These are phyloP conservation scores for Kuraishia floccosa DNA, from an alignment of 805 yeast genomes.

Conservation along the genomic window DNA sequence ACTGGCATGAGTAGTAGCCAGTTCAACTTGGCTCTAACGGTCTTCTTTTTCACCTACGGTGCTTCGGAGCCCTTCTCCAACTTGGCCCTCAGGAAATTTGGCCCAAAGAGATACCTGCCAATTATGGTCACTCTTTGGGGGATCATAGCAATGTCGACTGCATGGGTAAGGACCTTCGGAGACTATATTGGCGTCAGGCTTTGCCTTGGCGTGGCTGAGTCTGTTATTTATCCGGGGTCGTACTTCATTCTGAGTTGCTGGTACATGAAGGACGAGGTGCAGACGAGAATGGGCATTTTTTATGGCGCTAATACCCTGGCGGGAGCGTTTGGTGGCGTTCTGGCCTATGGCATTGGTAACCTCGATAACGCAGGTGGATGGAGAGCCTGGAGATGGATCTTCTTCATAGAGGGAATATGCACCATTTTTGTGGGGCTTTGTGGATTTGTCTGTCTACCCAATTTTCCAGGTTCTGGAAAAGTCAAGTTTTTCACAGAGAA, in stretches of 20 bases:
- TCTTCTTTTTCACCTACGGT: slow-evolving; percentile 27
- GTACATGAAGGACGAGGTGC: slow-evolving; percentile 24
- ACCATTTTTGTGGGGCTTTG: slow-evolving; percentile 14
- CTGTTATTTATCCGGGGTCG: slow-evolving; percentile 32
- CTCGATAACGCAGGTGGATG: slow-evolving; percentile 21
- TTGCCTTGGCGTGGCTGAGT: slow-evolving; percentile 27
- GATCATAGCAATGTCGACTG: slow-evolving; percentile 21
- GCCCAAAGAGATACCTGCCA: slow-evolving; percentile 26
- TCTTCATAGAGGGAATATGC: slow-evolving; percentile 32
- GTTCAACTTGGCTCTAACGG: slow-evolving; percentile 27
- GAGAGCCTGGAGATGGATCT: slow-evolving; percentile 41
- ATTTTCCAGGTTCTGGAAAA: slow-evolving; percentile 14
- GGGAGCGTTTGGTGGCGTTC: slow-evolving; percentile 25
- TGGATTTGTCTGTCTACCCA: slow-evolving; percentile 12
- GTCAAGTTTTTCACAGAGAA: slow-evolving; percentile 16
- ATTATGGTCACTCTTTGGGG: slow-evolving; percentile 28
- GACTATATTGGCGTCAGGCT: slow-evolving; percentile 18
- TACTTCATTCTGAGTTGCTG: slow-evolving; percentile 24
- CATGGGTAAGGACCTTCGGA: slow-evolving; percentile 16
- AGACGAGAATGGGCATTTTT: slow-evolving; percentile 22
- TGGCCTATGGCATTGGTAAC: slow-evolving; percentile 24
- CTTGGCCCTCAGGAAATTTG: slow-evolving; percentile 17
- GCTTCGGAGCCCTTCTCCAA: slow-evolving; percentile 28
- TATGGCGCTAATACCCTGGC: slow-evolving; percentile 22
- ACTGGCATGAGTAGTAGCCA: slow-evolving; percentile 27